Base-by-base conservation (phyloP, 495 filamentous ascomycete species). In the Clohesyomyces aquaticus region DNA sequence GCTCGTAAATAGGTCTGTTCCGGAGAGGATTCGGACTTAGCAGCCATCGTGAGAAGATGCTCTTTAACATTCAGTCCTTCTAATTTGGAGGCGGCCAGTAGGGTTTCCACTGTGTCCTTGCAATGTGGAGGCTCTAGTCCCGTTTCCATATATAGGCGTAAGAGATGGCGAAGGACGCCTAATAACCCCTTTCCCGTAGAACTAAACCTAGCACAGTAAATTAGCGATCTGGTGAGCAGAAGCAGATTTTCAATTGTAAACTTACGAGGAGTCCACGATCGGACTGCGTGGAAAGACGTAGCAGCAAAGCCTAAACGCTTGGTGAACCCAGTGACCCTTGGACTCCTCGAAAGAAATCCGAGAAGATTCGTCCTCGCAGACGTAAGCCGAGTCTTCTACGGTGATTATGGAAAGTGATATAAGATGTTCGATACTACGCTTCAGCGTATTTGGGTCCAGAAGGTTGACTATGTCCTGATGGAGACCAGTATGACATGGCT, bases 131-230 rank as follows among this genome's bases (percentile, higher is more conserved):
- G 51, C 29, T 55, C 51, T 41, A 55, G 29, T 35, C 51, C 19
- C 3, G 16, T 55, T 55, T 55, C 51, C 22, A 23, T 41, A 55
- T 55, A 41, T 41, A 55, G 51, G 29, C 51, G 51, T 23, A 55
- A 55, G 38, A 55, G 51, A 41, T 55, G 19, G 38, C 19, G 22
- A 55, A 55, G 27, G 25, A 41, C 25, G 22, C 38, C 51, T 55
- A 55, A 55, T 41, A 55, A 55, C 29, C 38, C 51, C 27, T 41
- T 55, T 55, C 27, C 51, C 38, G 38, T 55, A 55, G 51, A 55
- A 32, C 51, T 41, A 23, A 55, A 55, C 51, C 51, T 55, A 41
- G 51, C 38, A 55, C 12, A 18, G 25, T 32, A 41, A 35, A 21
- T 55, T 55, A 55, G 51, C 29, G 27, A 52, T 52, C 48, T 52